phyloP scores from a whole-genome alignment of 192 early-diverging fungal species.

The Irineochytrium annulatum region DNA sequence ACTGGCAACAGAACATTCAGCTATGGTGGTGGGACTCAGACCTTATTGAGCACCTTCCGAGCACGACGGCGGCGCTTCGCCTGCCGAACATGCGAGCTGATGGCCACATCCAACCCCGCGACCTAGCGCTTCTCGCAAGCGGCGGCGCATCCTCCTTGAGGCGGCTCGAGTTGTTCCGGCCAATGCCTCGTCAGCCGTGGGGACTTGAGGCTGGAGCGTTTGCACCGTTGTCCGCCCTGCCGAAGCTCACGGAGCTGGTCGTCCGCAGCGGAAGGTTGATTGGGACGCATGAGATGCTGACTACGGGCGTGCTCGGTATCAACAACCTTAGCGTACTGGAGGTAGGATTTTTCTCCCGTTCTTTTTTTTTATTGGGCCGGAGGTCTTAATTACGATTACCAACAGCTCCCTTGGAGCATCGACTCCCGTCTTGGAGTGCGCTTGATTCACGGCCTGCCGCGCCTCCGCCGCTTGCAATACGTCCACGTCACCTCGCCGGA shows the following conservation, averaged over 20 bases:
- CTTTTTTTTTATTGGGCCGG: too few relatives aligned
- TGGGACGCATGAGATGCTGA: conserved; percentile 13
- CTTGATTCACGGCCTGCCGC: not conserved
- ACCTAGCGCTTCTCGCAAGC: conserved; percentile 12
- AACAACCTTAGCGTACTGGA: conserved; percentile 14
- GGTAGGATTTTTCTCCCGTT: not conserved
- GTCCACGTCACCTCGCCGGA: conserved; percentile 27
- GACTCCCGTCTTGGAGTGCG: conserved; percentile 9
- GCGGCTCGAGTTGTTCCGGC: conserved; percentile 29
- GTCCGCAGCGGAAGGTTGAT: conserved; percentile 29
- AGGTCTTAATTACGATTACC: too few relatives aligned
- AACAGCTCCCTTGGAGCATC: conserved; percentile 17
- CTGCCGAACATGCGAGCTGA: conserved; percentile 30
- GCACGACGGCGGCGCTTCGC: conserved; percentile 13
- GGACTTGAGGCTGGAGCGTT: conserved; percentile 30
- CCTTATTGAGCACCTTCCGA: conserved; percentile 11
- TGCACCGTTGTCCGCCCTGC: conserved; percentile 5
- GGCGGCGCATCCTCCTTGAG: conserved; percentile 1
- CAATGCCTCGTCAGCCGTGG: conserved; percentile 31
- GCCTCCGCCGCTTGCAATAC: conserved; percentile 21
- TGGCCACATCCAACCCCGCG: conserved; percentile 19
- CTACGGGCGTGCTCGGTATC: not conserved
- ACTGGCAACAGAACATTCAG: conserved; percentile 13
- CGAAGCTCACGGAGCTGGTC: conserved; percentile 14
- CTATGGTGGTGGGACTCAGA: conserved; percentile 36